Conservation (phyloP, 805 yeast species). For the Diddensiella santjacobensis region DNA sequence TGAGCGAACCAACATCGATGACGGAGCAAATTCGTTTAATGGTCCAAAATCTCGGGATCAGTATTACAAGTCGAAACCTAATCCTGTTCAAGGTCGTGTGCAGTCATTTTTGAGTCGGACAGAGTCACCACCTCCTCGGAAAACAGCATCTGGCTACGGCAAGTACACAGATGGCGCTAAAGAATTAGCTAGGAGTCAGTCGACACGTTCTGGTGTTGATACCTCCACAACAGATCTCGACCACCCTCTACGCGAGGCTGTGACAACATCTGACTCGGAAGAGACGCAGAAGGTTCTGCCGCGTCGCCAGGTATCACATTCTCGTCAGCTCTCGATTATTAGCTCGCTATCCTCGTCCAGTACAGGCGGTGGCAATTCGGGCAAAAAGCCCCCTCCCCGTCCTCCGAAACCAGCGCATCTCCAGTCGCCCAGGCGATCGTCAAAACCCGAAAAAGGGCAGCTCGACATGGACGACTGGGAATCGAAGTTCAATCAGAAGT, state of each 20-base stretch:
- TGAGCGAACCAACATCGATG: not conserved
- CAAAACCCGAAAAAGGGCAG: not conserved
- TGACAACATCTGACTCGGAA: not conserved
- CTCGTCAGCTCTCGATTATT: conserved; percentile 18
- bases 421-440: conserved; percentile 22
- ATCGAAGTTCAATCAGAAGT: conserved; percentile 25
- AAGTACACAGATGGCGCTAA: conserved; percentile 49
- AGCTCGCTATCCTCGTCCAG: conserved; percentile 19
- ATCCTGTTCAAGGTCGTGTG: conserved; percentile 36
- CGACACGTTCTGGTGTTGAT: not conserved
- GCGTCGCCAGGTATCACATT: conserved; percentile 6
- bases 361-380: conserved; percentile 6
- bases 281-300: not conserved
- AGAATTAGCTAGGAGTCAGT: not conserved
- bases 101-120: conserved; percentile 30
- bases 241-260: no score
- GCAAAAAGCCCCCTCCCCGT: conserved; percentile 16
- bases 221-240: no score
- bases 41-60: not conserved
- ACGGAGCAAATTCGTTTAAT: not conserved
- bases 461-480: conserved; percentile 27
- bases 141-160: conserved; percentile 81
- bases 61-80: conserved; percentile 29
- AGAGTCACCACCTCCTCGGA: conserved; percentile 42
- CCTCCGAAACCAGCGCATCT: conserved; percentile 28